Conservation (phyloP, 176 grass and related monocot genomes). For the Bothriochloa decipiens region DNA sequence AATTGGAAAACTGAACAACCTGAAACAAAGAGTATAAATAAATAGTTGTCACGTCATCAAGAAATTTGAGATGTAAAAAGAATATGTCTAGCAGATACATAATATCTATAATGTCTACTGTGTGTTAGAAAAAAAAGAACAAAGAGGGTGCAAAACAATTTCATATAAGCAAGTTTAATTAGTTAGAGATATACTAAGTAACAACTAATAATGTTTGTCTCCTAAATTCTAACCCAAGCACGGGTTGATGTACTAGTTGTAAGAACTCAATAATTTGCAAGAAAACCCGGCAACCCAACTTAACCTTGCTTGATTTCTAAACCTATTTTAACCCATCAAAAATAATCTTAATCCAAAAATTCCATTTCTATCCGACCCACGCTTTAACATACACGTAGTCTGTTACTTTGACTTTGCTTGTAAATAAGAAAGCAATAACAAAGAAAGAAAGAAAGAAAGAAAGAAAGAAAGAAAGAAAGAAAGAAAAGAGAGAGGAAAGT, state of each 20-base stretch:
- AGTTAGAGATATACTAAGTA: too few species aligned
- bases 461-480: neutral
- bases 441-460: neutral
- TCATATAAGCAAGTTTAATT: neutral
- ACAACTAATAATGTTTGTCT: too few species aligned
- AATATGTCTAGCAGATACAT: neutral
- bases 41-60: too few species aligned
- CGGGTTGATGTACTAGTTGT: too few species aligned
- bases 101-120: too few species aligned
- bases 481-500: neutral
- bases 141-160: neutral
- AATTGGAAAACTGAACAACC: too few species aligned
- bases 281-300: too few species aligned
- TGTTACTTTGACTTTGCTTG: slow-evolving; percentile 56
- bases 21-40: neutral
- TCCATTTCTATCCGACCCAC: neutral
- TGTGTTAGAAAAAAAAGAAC: too few species aligned
- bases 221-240: too few species aligned
- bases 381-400: slow-evolving; percentile 2
- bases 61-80: neutral
- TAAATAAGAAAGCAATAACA: slow-evolving; percentile 5
- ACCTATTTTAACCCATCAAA: neutral
- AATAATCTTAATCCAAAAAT: neutral
- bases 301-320: too few species aligned
- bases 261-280: too few species aligned